Evolutionary conservation across 768 basidiomycete species (phyloP).

Genomic region (Epithele typhae): DNA sequence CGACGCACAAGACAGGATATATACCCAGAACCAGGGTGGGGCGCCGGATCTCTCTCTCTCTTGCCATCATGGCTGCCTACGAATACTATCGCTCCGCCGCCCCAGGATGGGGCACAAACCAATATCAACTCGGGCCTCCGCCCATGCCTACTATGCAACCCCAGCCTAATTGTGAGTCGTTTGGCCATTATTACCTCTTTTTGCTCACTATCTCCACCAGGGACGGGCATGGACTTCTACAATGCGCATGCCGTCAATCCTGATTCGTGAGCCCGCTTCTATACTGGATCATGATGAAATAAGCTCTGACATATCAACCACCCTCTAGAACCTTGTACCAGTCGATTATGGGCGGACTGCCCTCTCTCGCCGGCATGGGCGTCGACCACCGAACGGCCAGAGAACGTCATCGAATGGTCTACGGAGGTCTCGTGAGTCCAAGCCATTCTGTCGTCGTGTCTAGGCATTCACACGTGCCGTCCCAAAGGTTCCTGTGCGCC

Average conservation of each 20-base stretch:
- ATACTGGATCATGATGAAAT: neutral
- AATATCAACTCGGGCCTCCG: conserved; percentile 31
- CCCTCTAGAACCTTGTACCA: conserved; percentile 31
- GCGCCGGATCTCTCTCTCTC: too few relatives aligned
- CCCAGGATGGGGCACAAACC: conserved; percentile 47
- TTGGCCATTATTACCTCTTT: conserved; percentile 20
- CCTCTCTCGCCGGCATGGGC: conserved; percentile 30
- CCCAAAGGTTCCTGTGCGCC: conserved; percentile 43
- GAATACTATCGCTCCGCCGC: conserved; percentile 19
- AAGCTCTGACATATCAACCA: neutral
- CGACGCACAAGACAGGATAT: too few relatives aligned
- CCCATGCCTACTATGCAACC: conserved; percentile 35
- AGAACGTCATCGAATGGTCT: conserved; percentile 61
- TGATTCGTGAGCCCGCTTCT: conserved; percentile 44
- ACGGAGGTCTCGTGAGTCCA: conserved; percentile 48
- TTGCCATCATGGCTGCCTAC: conserved; percentile 1
- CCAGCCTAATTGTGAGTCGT: conserved; percentile 47
- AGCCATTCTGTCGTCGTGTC: too few relatives aligned
- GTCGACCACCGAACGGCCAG: conserved; percentile 59
- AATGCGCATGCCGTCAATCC: conserved; percentile 53
- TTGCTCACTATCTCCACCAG: conserved; percentile 27
- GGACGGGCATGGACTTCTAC: conserved; percentile 63
- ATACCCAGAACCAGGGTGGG: too few relatives aligned
- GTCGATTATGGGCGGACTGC: conserved; percentile 29
- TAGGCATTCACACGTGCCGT: neutral